Evolutionary conservation across 371 early-diverging fungal species (phyloP).

Genomic region (Batkoa obscura): DNA sequence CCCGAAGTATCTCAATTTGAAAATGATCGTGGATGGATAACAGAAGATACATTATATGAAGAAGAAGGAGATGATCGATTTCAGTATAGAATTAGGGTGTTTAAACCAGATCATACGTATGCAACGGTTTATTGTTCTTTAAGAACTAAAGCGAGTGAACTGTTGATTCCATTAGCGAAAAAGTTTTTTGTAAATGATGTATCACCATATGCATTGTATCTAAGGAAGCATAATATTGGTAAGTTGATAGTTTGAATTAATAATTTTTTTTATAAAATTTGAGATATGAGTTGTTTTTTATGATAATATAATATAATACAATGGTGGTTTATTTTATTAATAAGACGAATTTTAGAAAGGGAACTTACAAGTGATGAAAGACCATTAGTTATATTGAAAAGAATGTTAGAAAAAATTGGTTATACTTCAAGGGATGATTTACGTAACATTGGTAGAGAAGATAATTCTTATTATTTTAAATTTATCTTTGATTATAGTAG

Average conservation of each 20-base stretch:
- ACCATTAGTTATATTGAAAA: constrained; percentile 48
- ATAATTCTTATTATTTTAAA: constrained; percentile 62
- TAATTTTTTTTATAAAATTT: background rate
- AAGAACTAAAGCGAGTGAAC: constrained; percentile 41
- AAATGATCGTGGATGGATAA: background rate
- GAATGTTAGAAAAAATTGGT: constrained; percentile 48
- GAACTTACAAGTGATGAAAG: constrained; percentile 38
- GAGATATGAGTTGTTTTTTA: background rate
- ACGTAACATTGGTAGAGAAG: constrained; percentile 58
- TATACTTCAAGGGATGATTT: constrained; percentile 58
- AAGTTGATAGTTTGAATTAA: background rate
- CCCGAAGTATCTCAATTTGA: background rate
- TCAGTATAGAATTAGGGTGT: constrained; percentile 35
- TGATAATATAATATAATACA: background rate
- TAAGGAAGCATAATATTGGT: constrained; percentile 25
- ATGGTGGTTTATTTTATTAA: too few relatives aligned
- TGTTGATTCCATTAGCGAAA: constrained; percentile 43
- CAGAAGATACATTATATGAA: background rate
- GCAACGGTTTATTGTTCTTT: constrained; percentile 46
- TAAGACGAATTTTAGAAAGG: constrained; percentile 22
- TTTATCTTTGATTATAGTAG: constrained; percentile 40
- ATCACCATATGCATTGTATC: constrained; percentile 43
- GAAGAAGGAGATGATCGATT: background rate
- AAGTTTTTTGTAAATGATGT: constrained; percentile 59
- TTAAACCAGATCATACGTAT: constrained; percentile 51